A percentile compares a stretch with the other conserved stretches of the same genome.
Conservation (phyloP, 257 asterid genomes). For the Nicotiana paniculata region DNA sequence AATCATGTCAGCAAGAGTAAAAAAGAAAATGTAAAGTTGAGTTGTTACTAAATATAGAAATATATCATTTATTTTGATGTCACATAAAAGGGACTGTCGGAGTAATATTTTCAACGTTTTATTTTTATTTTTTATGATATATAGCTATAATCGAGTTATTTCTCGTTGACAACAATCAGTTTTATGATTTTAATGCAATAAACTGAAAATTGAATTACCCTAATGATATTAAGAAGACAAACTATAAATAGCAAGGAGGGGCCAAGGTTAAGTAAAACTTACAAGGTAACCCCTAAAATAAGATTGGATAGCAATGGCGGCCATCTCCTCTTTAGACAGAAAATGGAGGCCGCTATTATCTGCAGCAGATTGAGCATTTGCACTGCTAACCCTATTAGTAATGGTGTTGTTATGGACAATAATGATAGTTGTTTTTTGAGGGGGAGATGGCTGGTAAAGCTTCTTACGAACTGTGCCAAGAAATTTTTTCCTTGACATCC, state of each 20-base stretch:
- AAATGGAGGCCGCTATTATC: slow-evolving; percentile 9
- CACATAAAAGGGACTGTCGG: no score
- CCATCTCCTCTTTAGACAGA: slow-evolving; percentile 43
- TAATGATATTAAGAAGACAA: not conserved
- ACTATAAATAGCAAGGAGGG: not conserved
- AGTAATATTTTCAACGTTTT: no score
- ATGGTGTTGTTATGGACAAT: slow-evolving; percentile 33
- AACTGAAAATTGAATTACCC: not conserved
- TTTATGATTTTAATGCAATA: not conserved
- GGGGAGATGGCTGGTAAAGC: slow-evolving; percentile 30
- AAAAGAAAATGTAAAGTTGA: no score
- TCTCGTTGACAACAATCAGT: not conserved
- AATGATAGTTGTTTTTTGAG: slow-evolving; percentile 14
- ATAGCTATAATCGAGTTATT: not conserved
- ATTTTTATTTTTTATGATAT: no score
- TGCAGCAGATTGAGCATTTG: not conserved
- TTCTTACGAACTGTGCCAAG: slow-evolving; percentile 29
- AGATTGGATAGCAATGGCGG: slow-evolving; percentile 68
- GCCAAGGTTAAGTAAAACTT: not conserved
- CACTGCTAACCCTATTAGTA: not conserved
- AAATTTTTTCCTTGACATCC: slow-evolving; percentile 21
- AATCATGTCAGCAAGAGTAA: no score
- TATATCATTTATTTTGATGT: no score
- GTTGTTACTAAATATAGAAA: no score
- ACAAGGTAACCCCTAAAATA: slow-evolving; percentile 69